These are phyloP conservation scores for Globisporangium nunn DNA, from an alignment of 352 stramenopile genomes.

Conservation along the genomic window DNA sequence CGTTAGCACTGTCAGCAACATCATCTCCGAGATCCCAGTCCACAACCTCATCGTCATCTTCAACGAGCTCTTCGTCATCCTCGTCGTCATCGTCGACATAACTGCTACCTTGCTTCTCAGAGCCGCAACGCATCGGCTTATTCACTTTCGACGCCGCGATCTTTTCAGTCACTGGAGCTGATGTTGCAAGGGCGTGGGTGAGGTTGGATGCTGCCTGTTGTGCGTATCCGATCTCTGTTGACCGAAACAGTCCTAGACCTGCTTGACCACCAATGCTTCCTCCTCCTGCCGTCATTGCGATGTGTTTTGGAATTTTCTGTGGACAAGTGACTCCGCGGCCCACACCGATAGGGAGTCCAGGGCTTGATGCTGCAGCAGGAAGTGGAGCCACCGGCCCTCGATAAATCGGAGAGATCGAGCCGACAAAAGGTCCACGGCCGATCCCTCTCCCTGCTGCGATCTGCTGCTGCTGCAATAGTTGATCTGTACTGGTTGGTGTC, in stretches of 20 bases:
- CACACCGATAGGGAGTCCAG: neutral
- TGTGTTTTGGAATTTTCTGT: no score
- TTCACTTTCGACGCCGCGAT: no score
- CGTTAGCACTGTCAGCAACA: neutral
- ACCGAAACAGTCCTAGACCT: neutral
- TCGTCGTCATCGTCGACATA: slow-evolving; percentile 15
- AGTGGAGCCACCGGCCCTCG: neutral
- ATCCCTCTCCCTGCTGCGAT: neutral
- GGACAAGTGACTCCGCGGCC: neutral
- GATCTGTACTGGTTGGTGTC: neutral
- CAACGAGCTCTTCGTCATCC: slow-evolving; percentile 24
- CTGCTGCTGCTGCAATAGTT: neutral
- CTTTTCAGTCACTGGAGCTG: neutral
- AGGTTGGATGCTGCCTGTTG: neutral
- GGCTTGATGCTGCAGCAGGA: no score
- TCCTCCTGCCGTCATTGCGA: neutral
- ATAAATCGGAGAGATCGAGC: slow-evolving; percentile 1
- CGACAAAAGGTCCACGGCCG: neutral
- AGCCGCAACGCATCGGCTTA: neutral
- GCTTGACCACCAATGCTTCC: neutral
- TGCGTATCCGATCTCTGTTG: neutral
- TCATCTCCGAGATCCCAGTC: slow-evolving; percentile 30
- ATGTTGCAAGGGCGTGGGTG: neutral
- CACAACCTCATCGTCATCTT: slow-evolving; percentile 32
- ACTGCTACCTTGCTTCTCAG: neutral